These are phyloP conservation scores for Tilletiopsis washingtonensis DNA, from an alignment of 1,284 basidiomycete genomes.

Conservation along the genomic window DNA sequence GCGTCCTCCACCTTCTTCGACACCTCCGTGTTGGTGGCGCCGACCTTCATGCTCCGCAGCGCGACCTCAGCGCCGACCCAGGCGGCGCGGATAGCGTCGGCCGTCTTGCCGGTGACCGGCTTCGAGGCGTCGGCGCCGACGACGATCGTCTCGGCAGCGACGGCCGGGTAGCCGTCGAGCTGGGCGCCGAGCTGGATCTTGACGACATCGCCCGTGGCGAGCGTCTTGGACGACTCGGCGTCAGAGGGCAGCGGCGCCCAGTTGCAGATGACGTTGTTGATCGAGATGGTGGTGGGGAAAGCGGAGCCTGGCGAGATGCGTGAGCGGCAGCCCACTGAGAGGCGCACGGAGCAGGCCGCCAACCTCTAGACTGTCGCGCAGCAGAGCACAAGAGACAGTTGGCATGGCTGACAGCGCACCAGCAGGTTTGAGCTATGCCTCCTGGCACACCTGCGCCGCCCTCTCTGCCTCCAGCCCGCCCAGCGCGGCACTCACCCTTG, in stretches of 20 bases:
- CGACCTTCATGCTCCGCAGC: constrained; percentile 52
- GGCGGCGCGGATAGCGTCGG: constrained; percentile 87
- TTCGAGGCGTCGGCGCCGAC: constrained; percentile 62
- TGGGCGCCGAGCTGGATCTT: constrained; percentile 93
- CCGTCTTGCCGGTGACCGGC: constrained; percentile 73
- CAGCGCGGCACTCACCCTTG: constrained; percentile 73
- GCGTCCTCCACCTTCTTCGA: constrained; percentile 76
- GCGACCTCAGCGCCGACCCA: constrained; percentile 86
- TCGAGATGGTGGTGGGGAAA: constrained; percentile 85
- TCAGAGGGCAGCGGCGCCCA: constrained; percentile 56
- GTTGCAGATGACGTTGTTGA: constrained; percentile 65
- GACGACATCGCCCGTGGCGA: constrained; percentile 85
- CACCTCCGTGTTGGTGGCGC: constrained; percentile 89
- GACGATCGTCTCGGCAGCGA: constrained; percentile 68
- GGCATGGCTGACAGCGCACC: too few relatives aligned
- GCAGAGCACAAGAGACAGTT: too few relatives aligned
- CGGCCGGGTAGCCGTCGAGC: constrained; percentile 81
- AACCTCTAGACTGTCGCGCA: too few relatives aligned
- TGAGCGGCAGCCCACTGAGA: not conserved
- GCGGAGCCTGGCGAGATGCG: constrained; percentile 50
- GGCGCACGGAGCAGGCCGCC: not conserved
- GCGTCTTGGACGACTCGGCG: constrained; percentile 52
- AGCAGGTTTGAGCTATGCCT: too few relatives aligned
- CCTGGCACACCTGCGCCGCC: not conserved
- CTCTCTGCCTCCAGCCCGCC: not conserved